These are phyloP conservation scores for Colletotrichum lindemuthianum DNA, from an alignment of 2,329 filamentous ascomycete species.

Conservation along the genomic window DNA sequence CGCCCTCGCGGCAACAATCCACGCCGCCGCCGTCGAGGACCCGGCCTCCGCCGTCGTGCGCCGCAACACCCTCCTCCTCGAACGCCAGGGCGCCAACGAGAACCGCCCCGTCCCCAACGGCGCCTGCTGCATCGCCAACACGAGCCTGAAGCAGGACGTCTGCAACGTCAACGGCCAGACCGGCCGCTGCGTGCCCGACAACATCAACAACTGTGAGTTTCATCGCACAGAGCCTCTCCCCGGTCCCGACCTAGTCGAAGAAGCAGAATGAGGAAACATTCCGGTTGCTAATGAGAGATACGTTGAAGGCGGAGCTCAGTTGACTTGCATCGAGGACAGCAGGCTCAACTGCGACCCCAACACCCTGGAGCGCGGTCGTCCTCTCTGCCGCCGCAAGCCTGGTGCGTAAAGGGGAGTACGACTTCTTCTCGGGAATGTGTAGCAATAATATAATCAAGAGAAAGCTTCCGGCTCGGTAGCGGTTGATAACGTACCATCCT, in stretches of 20 bases:
- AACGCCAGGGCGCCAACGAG: constrained; percentile 47
- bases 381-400: constrained; percentile 41
- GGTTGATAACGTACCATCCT: too few relatives aligned
- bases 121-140: constrained; percentile 48
- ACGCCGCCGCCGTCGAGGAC: constrained; percentile 37
- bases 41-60: constrained; percentile 38
- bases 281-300: neutral
- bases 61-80: constrained; percentile 38
- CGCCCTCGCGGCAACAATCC: constrained; percentile 40
- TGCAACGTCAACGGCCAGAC: constrained; percentile 46
- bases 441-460: too few relatives aligned
- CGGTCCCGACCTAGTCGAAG: neutral
- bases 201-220: constrained; percentile 47
- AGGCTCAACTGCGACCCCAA: constrained; percentile 43
- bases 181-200: constrained; percentile 48
- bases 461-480: too few relatives aligned
- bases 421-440: too few relatives aligned
- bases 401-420: constrained; percentile 10
- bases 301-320: constrained; percentile 36
- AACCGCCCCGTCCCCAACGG: constrained; percentile 47
- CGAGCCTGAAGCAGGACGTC: constrained; percentile 49
- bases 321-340: constrained; percentile 44
- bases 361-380: constrained; percentile 42
- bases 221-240: neutral
- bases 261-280: neutral